Evolutionary conservation across 164 flowering plant species (phyloP).

Genomic region (Santalum album): DNA sequence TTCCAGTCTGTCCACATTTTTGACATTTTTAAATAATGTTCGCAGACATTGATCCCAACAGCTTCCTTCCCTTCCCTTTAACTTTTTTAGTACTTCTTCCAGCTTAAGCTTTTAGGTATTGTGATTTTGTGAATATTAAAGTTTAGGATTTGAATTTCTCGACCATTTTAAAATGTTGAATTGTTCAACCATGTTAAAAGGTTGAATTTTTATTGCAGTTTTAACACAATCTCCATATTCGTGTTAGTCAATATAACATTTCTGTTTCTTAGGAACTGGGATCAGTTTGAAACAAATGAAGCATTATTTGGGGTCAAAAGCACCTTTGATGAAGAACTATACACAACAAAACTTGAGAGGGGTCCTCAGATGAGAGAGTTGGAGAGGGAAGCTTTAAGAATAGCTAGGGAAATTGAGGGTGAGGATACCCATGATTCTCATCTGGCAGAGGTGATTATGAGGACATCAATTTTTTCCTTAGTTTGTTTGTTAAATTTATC

Average conservation of each 20-base stretch:
- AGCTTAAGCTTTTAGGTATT: too few relatives aligned
- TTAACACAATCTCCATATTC: too few relatives aligned
- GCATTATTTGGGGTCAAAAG: constrained; percentile 90
- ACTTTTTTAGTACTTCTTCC: too few relatives aligned
- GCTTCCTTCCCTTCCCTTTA: too few relatives aligned
- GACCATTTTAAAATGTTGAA: too few relatives aligned
- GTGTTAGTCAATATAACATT: background rate
- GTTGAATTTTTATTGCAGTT: too few relatives aligned
- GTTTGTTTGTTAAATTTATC: background rate
- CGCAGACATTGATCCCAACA: too few relatives aligned
- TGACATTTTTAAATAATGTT: too few relatives aligned
- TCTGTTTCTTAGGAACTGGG: constrained; percentile 59
- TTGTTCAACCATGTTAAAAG: too few relatives aligned
- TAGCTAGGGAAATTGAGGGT: constrained; percentile 96
- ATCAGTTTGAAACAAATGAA: constrained; percentile 88
- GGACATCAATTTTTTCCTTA: constrained; percentile 4
- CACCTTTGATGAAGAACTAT: constrained; percentile 92
- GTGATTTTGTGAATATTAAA: too few relatives aligned
- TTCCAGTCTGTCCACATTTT: too few relatives aligned
- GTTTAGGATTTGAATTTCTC: too few relatives aligned
- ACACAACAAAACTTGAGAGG: constrained; percentile 93
- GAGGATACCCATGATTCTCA: constrained; percentile 91
- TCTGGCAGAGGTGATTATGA: constrained; percentile 69
- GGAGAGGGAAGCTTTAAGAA: constrained; percentile 74
- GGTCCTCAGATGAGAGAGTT: constrained; percentile 79